phyloP scores from a whole-genome alignment of 495 filamentous ascomycete species.

The Poronia punctata region DNA sequence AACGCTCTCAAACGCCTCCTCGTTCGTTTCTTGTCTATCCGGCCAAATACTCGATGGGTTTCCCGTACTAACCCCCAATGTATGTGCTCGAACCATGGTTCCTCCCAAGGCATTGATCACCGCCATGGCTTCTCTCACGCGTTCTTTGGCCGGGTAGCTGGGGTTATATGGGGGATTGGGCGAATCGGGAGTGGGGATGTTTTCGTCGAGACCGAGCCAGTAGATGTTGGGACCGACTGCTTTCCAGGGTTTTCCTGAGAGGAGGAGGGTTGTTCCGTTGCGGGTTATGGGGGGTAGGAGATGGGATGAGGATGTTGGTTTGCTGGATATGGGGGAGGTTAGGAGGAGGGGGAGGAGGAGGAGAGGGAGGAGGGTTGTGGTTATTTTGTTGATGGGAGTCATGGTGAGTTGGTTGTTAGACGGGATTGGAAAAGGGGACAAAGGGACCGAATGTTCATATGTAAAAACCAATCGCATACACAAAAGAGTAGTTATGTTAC shows the following conservation, averaged over 20 bases:
- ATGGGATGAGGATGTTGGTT: not conserved
- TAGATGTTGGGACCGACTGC: constrained; percentile 49
- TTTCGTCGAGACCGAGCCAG: constrained; percentile 53
- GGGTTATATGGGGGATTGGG: constrained; percentile 43
- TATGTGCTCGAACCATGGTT: constrained; percentile 46
- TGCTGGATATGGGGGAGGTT: not conserved
- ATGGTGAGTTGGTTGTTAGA: too few relatives aligned
- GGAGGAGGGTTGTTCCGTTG: constrained; percentile 32
- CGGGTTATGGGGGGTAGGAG: constrained; percentile 28
- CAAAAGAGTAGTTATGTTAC: too few relatives aligned
- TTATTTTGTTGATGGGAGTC: too few relatives aligned
- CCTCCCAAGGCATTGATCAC: constrained; percentile 45
- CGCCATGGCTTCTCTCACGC: constrained; percentile 48
- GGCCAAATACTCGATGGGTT: constrained; percentile 48
- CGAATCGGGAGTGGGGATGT: constrained; percentile 43
- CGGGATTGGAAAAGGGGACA: too few relatives aligned
- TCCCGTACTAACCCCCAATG: constrained; percentile 46
- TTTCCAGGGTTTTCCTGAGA: constrained; percentile 40
- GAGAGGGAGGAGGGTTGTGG: too few relatives aligned
- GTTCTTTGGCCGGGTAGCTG: constrained; percentile 47
- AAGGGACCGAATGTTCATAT: too few relatives aligned
- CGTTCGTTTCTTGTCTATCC: constrained; percentile 36
- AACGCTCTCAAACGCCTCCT: constrained; percentile 42
- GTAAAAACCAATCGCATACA: too few relatives aligned
- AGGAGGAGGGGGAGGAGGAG: too few relatives aligned